Evolutionary conservation across 345 rosid species (phyloP), one percentile per base, ranked within the genome.

Genomic region (Trapa incisa): DNA sequence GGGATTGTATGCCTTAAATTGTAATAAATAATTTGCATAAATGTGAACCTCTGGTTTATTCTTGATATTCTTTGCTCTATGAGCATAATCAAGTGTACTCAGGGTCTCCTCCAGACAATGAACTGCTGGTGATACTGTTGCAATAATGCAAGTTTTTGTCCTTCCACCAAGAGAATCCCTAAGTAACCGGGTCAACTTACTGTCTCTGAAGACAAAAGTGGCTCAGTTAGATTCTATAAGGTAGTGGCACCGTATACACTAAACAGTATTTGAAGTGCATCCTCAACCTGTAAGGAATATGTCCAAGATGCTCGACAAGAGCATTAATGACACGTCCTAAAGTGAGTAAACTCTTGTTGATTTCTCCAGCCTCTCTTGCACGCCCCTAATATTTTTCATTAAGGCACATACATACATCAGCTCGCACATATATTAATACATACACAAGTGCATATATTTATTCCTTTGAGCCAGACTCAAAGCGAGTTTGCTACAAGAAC

Each of bases 81-180:
- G 96, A 50, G 99, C 99, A 72, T 95, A 95, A 81, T 95, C 99
- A 67, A 94, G 78, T 57, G 97, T 95, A 73, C 99, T 95, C 73
- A 95, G 76, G 41, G 97, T 95, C 84, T 95, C 99, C 71, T 95
- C 97, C 42, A 91, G 64, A 79, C 99, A 95, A 72, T 95, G 99
- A 71, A 91, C 99, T 69, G 99, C 99, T 3, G 97, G 99, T 67
- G 99, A 91, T 80, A 95, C 97, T 62, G 97, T 95, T 56, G 99
- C 97, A 78, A 95, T 95, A 66, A 95, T 87, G 81, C 99, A 95
- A 45, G 99, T 95, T 80, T 95, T 95, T 7, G 97, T 95, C 81
- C 97, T 85, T 80, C 99, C 99, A 5, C 99, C 99, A 38, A 95
- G 96, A 56, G 99, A 95, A 83, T 95, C 99, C 73, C 97, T 96